phyloP scores from a whole-genome alignment of 495 filamentous ascomycete species.

The Penicillium steckii region DNA sequence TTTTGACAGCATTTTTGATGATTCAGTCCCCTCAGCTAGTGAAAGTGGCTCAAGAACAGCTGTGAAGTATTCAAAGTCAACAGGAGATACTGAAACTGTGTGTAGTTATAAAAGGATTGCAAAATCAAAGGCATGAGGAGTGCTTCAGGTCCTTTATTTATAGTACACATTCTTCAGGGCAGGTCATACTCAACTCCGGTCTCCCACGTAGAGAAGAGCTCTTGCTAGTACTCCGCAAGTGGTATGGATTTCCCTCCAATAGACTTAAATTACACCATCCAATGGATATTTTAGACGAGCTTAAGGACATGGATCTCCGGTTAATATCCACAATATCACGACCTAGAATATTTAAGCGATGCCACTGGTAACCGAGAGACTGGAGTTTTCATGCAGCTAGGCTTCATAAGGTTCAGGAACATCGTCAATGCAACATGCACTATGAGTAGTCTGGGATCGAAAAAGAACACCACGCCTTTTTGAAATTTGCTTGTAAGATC shows the following conservation, averaged over 20 bases:
- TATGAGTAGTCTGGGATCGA: too few species aligned
- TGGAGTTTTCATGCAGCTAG: not conserved
- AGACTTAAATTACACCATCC: not conserved
- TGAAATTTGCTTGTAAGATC: too few species aligned
- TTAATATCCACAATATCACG: not conserved
- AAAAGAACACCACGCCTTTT: too few species aligned
- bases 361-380: too few species aligned
- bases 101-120: not conserved
- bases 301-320: not conserved
- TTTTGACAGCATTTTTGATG: slow-evolving; percentile 32
- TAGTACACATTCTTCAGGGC: not conserved
- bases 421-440: not conserved
- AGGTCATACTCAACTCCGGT: not conserved
- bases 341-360: not conserved
- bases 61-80: not conserved
- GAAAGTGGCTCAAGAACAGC: not conserved
- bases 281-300: not conserved
- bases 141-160: not conserved
- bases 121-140: not conserved
- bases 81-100: not conserved
- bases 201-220: not conserved
- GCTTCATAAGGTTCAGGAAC: not conserved
- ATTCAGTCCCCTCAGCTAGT: not conserved
- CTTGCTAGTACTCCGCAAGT: not conserved
- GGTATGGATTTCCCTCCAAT: slow-evolving; percentile 11